Evolutionary conservation across 1,284 basidiomycete genomes (phyloP).

Genomic region (Rhodotorula sp.): DNA sequence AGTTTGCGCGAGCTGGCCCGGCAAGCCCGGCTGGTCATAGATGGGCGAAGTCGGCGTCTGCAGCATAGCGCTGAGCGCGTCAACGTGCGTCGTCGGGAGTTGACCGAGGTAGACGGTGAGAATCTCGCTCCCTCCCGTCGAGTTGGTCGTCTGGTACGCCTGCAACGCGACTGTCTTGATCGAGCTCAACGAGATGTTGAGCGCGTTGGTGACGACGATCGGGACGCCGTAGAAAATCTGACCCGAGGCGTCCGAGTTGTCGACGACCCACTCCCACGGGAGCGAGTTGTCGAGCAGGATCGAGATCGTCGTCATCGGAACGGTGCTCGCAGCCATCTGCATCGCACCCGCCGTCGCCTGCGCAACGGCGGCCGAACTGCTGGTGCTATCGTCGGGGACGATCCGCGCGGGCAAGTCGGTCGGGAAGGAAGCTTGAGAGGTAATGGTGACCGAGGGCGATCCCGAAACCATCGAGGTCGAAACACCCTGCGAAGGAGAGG

Average conservation of each 20-base stretch:
- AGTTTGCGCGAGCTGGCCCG: conserved; percentile 35
- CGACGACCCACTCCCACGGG: conserved; percentile 42
- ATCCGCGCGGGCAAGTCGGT: conserved; percentile 34
- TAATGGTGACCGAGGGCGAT: conserved; percentile 37
- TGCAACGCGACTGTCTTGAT: conserved; percentile 39
- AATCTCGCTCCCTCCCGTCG: conserved; percentile 29
- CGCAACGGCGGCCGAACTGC: not conserved
- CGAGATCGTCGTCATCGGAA: conserved; percentile 34
- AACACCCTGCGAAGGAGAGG: conserved; percentile 22
- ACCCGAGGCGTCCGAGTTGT: conserved; percentile 42
- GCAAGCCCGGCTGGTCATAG: conserved; percentile 34
- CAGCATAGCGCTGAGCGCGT: conserved; percentile 39
- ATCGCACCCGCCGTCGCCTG: not conserved
- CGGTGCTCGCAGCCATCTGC: conserved; percentile 6
- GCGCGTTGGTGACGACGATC: conserved; percentile 34
- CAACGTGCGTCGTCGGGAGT: conserved; percentile 37
- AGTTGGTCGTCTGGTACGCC: conserved; percentile 38
- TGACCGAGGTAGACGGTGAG: conserved; percentile 39
- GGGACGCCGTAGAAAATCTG: conserved; percentile 44
- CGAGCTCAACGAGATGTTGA: conserved; percentile 26
- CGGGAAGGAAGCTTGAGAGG: conserved; percentile 36
- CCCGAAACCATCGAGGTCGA: conserved; percentile 32
- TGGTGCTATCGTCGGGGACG: conserved; percentile 19
- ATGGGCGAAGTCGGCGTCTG: conserved; percentile 31
- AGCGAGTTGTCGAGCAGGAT: conserved; percentile 40